Percentiles rank a stretch among this genome's conserved stretches.
phyloP scores from a whole-genome alignment of 2,329 filamentous ascomycete genomes.

The Colletotrichum echinochloae region DNA sequence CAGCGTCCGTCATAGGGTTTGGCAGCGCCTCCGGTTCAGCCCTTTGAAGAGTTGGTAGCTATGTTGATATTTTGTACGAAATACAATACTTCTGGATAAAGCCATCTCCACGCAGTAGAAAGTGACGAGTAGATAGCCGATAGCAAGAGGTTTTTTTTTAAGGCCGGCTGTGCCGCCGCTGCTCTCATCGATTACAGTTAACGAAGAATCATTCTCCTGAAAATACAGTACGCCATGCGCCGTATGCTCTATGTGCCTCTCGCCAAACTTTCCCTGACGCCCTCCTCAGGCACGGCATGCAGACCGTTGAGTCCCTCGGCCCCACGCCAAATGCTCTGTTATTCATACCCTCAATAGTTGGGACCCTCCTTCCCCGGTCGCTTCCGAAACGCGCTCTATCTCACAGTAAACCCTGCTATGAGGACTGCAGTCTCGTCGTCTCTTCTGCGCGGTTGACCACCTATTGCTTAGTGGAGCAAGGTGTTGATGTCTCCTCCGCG shows the following conservation, averaged over 20 bases:
- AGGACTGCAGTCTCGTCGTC: background rate
- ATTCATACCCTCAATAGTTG: background rate
- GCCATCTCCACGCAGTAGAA: background rate
- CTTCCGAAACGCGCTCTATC: background rate
- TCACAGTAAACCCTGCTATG: background rate
- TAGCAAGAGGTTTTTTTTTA: background rate
- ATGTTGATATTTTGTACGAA: background rate
- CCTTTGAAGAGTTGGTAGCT: background rate
- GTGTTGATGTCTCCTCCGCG: background rate
- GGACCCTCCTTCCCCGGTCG: background rate
- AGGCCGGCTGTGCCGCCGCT: background rate
- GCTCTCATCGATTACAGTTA: conserved; percentile 9
- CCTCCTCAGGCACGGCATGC: background rate
- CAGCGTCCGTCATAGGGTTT: background rate
- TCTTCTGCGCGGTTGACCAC: background rate
- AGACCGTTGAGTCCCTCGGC: background rate
- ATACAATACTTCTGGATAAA: background rate
- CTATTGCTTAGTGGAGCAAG: background rate
- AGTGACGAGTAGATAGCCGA: background rate
- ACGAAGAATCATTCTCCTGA: conserved; percentile 4
- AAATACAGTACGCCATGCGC: conserved; percentile 25
- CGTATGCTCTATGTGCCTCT: background rate
- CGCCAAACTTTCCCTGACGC: background rate
- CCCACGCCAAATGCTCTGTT: background rate
- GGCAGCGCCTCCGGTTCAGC: background rate